phyloP scores from a whole-genome alignment of 257 asterid species.

The Primulina huaijiensis region DNA sequence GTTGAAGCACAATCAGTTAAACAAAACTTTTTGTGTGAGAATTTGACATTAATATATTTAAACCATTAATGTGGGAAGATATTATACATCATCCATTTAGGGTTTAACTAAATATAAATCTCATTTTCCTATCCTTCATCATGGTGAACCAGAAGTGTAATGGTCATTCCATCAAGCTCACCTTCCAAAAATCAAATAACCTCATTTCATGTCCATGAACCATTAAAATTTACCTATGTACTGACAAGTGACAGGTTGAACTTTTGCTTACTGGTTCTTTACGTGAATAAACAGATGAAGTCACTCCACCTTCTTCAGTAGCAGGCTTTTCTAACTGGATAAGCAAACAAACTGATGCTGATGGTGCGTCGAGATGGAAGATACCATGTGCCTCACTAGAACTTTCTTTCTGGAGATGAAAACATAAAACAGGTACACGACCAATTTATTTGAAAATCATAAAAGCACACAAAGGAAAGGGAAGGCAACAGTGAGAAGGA shows the following conservation, averaged over 20 bases:
- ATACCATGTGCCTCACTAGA: constrained; percentile 67
- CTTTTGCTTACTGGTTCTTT: constrained; percentile 89
- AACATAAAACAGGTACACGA: constrained; percentile 25
- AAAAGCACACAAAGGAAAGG: constrained; percentile 2
- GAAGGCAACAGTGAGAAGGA: constrained; percentile 5
- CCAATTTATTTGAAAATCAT: not conserved
- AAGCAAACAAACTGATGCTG: constrained; percentile 93
- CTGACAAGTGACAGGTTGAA: constrained; percentile 21
- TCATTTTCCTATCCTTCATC: constrained; percentile 22
- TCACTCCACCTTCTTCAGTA: constrained; percentile 98
- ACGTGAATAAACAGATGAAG: constrained; percentile 93
- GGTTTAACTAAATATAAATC: constrained; percentile 11
- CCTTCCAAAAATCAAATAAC: not conserved
- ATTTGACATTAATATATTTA: too few species aligned
- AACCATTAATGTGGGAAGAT: constrained; percentile 11
- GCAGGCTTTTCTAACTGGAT: constrained; percentile 97
- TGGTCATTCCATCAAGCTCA: constrained; percentile 11
- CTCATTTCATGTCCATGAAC: constrained; percentile 10
- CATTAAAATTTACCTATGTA: constrained; percentile 3
- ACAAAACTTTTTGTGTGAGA: constrained; percentile 1
- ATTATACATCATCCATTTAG: constrained; percentile 11
- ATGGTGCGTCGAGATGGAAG: constrained; percentile 91
- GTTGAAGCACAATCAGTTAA: not conserved
- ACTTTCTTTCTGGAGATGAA: constrained; percentile 53
- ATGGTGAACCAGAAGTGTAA: constrained; percentile 11